phyloP scores from a whole-genome alignment of 192 early-diverging fungal genomes.

The Neocallimastix lanati region DNA sequence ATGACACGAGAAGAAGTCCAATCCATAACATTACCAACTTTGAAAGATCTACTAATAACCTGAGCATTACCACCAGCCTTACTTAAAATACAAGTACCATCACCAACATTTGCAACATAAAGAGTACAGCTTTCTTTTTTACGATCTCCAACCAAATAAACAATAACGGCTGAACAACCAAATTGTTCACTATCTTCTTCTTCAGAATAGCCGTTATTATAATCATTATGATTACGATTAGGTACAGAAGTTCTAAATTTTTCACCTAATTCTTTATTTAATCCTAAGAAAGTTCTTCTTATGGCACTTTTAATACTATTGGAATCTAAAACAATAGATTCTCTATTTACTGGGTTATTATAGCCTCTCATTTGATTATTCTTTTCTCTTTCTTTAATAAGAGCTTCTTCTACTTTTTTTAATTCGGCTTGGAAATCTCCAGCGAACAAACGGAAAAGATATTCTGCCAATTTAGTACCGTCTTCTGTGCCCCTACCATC shows the following conservation, averaged over 20 bases:
- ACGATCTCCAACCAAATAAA: slow-evolving; percentile 45
- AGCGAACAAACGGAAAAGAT: slow-evolving; percentile 52
- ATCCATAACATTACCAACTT: neutral
- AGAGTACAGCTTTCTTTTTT: slow-evolving; percentile 22
- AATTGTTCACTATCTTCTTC: slow-evolving; percentile 19
- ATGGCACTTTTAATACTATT: slow-evolving; percentile 47
- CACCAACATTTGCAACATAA: slow-evolving; percentile 75
- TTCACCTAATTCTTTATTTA: slow-evolving; percentile 63
- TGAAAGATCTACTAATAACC: slow-evolving; percentile 17
- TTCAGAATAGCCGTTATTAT: slow-evolving; percentile 7
- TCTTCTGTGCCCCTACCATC: slow-evolving; percentile 47
- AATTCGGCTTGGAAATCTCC: slow-evolving; percentile 53
- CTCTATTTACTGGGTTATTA: neutral
- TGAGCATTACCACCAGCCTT: slow-evolving; percentile 44
- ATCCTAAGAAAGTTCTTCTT: slow-evolving; percentile 60
- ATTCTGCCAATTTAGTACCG: slow-evolving; percentile 26
- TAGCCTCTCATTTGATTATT: neutral
- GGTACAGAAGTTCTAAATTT: neutral
- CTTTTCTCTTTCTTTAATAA: neutral
- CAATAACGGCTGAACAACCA: slow-evolving; percentile 65
- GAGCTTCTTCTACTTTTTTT: slow-evolving; percentile 29
- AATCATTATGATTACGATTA: neutral
- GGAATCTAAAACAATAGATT: slow-evolving; percentile 6
- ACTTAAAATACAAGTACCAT: slow-evolving; percentile 61
- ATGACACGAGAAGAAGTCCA: neutral